These are phyloP conservation scores for Debaryomyces hansenii DNA, from an alignment of 805 yeast species.

Conservation along the genomic window DNA sequence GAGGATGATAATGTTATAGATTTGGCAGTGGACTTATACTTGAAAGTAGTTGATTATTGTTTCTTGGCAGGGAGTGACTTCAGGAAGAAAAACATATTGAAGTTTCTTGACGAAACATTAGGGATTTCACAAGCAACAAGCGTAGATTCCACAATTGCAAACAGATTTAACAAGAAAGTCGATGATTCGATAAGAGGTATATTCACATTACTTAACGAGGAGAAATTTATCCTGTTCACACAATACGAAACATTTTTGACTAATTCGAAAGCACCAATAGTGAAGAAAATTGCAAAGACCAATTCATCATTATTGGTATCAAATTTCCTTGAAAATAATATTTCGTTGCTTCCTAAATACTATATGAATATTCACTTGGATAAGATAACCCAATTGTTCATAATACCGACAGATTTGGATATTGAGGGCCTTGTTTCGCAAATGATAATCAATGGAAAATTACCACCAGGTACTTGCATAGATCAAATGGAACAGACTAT, in stretches of 20 bases:
- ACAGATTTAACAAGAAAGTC: background rate
- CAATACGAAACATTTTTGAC: conserved; percentile 14
- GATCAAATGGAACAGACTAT: conserved; percentile 32
- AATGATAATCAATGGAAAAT: conserved; percentile 36
- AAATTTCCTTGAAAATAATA: conserved; percentile 32
- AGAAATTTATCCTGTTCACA: background rate
- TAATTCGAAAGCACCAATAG: conserved; percentile 3
- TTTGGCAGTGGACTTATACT: conserved; percentile 19
- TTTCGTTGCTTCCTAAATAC: conserved; percentile 28
- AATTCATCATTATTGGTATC: conserved; percentile 4
- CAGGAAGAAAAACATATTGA: conserved; percentile 24
- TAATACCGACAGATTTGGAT: conserved; percentile 10
- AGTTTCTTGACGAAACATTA: conserved; percentile 12
- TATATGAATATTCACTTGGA: conserved; percentile 24
- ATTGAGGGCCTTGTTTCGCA: conserved; percentile 27
- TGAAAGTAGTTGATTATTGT: conserved; percentile 30
- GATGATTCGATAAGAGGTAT: background rate
- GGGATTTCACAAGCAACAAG: background rate
- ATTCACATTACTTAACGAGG: background rate
- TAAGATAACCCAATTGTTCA: conserved; percentile 20
- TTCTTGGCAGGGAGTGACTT: conserved; percentile 36
- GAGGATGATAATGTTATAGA: conserved; percentile 19
- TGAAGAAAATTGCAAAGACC: background rate
- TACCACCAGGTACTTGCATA: conserved; percentile 27
- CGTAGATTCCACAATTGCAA: background rate